These are phyloP conservation scores for Pichia sp. DNA, from an alignment of 1,139 yeast species.

Conservation along the genomic window DNA sequence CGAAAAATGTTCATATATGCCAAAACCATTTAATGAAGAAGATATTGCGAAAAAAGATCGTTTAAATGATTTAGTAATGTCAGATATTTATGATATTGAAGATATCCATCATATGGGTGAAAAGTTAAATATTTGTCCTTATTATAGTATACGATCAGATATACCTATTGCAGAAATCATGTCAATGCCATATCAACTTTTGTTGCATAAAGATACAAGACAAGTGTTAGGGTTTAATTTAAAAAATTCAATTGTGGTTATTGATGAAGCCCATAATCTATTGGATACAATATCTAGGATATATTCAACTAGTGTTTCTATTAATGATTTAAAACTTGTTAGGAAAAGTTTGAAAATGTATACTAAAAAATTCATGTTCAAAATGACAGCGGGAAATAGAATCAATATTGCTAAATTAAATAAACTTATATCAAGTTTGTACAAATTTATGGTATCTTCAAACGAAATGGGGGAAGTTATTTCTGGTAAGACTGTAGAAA, in stretches of 20 bases:
- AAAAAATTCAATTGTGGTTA: constrained; percentile 61
- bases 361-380: constrained; percentile 50
- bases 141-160: constrained; percentile 63
- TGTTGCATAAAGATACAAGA: constrained; percentile 62
- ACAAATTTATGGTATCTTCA: constrained; percentile 38
- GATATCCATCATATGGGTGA: constrained; percentile 63
- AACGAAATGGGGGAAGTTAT: constrained; percentile 29
- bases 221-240: constrained; percentile 53
- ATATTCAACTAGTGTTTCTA: constrained; percentile 56
- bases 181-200: constrained; percentile 79
- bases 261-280: constrained; percentile 92
- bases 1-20: constrained; percentile 47
- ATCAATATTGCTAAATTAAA: constrained; percentile 60
- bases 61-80: constrained; percentile 55
- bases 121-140: constrained; percentile 63
- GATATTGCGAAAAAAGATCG: constrained; percentile 35
- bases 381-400: constrained; percentile 70
- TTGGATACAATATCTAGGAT: constrained; percentile 70
- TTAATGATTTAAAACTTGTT: constrained; percentile 41
- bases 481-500: constrained; percentile 51
- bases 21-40: constrained; percentile 33
- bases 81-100: constrained; percentile 75
- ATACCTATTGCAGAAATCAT: constrained; percentile 61
- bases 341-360: constrained; percentile 49
- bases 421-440: constrained; percentile 49